Conservation (phyloP, 2,329 filamentous ascomycete species). For the Colletotrichum aenigma region DNA sequence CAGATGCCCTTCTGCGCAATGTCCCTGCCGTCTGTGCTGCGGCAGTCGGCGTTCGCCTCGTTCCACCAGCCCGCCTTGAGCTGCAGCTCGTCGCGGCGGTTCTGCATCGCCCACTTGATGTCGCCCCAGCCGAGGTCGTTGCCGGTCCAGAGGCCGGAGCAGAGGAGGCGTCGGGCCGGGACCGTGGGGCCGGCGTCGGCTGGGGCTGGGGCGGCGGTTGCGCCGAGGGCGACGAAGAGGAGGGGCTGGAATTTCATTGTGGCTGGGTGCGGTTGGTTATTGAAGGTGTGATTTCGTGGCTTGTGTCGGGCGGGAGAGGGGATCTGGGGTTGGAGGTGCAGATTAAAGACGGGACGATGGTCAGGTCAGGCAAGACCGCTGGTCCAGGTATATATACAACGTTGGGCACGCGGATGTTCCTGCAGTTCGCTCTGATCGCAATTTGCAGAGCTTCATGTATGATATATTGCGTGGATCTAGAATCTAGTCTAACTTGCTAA, state of each 20-base stretch:
- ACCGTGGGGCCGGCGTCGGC: background rate
- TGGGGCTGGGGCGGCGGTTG: background rate
- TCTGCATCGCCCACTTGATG: background rate
- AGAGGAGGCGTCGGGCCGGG: background rate
- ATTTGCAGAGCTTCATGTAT: background rate
- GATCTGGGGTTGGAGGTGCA: background rate
- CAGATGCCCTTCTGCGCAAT: background rate
- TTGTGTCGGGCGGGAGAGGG: background rate
- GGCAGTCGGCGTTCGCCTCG: background rate
- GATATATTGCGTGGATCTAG: background rate
- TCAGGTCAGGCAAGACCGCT: background rate
- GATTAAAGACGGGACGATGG: background rate
- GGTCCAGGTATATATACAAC: background rate
- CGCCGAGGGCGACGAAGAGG: background rate
- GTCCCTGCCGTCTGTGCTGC: background rate
- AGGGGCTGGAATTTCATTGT: background rate
- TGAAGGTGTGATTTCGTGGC: background rate
- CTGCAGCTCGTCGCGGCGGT: background rate
- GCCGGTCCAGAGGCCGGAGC: background rate
- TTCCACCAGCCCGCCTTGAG: background rate
- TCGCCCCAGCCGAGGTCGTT: background rate
- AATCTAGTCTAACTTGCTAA: background rate
- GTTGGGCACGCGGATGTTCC: background rate
- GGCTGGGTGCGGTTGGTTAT: background rate
- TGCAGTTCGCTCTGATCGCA: background rate